phyloP scores from a whole-genome alignment of 495 filamentous ascomycete genomes.

The Neurospora tetrasperma region DNA sequence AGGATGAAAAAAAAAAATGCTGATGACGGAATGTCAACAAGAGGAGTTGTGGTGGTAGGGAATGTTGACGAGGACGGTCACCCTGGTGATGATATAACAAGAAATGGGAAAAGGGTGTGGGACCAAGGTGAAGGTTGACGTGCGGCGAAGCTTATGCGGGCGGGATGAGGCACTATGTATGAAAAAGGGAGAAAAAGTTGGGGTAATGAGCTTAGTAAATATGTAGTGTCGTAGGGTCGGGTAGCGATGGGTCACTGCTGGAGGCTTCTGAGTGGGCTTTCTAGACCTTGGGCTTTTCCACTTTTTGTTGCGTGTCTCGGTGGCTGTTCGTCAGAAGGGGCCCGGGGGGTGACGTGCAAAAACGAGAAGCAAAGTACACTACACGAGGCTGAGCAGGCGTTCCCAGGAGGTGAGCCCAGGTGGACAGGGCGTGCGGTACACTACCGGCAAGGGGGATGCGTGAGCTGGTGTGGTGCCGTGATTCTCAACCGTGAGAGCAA shows the following conservation, averaged over 20 bases:
- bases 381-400: conserved; percentile 29
- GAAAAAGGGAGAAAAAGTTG: conserved; percentile 5
- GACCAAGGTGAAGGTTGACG: conserved; percentile 7
- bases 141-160: conserved; percentile 18
- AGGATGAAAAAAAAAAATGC: not conserved
- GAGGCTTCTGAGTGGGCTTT: conserved; percentile 16
- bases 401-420: conserved; percentile 17
- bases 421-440: not conserved
- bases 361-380: not conserved
- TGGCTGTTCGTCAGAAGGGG: conserved; percentile 15
- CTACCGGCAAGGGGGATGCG: not conserved
- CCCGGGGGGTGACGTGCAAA: conserved; percentile 20
- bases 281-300: conserved; percentile 7
- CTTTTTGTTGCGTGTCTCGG: conserved; percentile 24
- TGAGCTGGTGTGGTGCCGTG: not conserved
- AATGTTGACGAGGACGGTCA: conserved; percentile 8
- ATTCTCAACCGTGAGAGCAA: conserved; percentile 2
- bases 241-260: conserved; percentile 11
- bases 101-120: conserved; percentile 4
- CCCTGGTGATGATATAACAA: conserved; percentile 10
- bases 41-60: not conserved
- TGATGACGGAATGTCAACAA: conserved; percentile 13
- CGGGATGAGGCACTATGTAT: not conserved
- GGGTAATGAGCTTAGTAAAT: conserved; percentile 6
- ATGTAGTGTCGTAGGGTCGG: not conserved